phyloP scores from a whole-genome alignment of 73 alveolate genomes.

The Durusdinium trenchii region DNA sequence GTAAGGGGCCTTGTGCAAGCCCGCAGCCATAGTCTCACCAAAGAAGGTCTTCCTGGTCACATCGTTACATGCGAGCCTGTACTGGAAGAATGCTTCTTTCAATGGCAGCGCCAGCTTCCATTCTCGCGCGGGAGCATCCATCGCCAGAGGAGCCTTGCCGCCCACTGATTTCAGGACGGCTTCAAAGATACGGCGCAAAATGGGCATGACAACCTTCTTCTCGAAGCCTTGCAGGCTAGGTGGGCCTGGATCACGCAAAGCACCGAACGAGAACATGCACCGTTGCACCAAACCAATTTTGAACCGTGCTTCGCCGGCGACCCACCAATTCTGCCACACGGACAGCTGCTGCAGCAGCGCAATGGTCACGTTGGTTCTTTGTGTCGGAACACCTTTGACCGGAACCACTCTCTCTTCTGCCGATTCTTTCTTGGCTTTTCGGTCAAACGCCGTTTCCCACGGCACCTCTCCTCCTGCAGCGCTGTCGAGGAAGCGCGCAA shows the following conservation, averaged over 20 bases:
- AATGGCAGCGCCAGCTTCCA: neutral
- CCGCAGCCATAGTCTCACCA: neutral
- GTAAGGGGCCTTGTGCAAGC: neutral
- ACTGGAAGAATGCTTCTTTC: neutral
- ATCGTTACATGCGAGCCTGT: neutral
- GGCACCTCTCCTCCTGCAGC: conserved; percentile 32
- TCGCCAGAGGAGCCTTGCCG: neutral
- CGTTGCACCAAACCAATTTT: neutral
- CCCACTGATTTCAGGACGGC: neutral
- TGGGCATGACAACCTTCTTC: neutral
- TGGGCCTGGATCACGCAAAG: conserved; percentile 9
- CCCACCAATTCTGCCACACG: conserved; percentile 8
- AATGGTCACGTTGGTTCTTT: neutral
- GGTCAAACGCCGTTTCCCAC: neutral
- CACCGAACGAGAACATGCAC: neutral
- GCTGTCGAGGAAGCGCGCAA: neutral
- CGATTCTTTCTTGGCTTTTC: neutral
- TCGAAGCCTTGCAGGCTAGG: neutral
- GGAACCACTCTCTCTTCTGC: neutral
- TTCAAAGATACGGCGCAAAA: neutral
- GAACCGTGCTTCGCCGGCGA: neutral
- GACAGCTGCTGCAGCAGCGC: neutral
- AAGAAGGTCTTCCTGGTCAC: neutral
- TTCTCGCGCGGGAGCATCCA: neutral
- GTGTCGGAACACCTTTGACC: neutral